phyloP scores from a whole-genome alignment of 768 basidiomycete species.

The Podaxis pistillaris region DNA sequence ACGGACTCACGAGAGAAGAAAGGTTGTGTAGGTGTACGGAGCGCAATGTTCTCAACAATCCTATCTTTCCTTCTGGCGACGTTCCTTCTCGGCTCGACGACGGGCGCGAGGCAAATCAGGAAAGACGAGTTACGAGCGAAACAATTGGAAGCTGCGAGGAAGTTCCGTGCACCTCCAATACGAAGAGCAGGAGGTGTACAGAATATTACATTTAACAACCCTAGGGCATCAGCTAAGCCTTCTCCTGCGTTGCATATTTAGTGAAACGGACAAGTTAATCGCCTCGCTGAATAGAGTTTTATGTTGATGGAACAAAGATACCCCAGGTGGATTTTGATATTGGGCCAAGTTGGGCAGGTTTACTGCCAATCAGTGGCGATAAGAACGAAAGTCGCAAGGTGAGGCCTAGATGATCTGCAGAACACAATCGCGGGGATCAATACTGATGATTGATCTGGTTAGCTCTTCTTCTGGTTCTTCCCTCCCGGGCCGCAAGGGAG shows the following conservation, averaged over 20 bases:
- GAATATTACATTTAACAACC: slow-evolving; percentile 72
- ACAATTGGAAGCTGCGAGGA: slow-evolving; percentile 48
- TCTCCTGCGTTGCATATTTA: not conserved
- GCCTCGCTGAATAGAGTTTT: slow-evolving; percentile 49
- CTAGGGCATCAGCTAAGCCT: slow-evolving; percentile 54
- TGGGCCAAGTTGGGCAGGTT: slow-evolving; percentile 73
- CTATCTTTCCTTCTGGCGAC: slow-evolving; percentile 15
- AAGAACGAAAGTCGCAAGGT: slow-evolving; percentile 69
- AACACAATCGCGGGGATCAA: not conserved
- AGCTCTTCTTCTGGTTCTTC: slow-evolving; percentile 88
- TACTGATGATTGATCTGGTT: not conserved
- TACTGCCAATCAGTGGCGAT: slow-evolving; percentile 64
- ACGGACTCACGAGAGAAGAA: not conserved
- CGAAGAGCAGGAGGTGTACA: slow-evolving; percentile 31
- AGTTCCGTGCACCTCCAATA: slow-evolving; percentile 25
- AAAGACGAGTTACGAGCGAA: slow-evolving; percentile 43
- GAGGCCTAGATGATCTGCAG: not conserved
- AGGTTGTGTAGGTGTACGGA: not conserved
- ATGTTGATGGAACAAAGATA: slow-evolving; percentile 61
- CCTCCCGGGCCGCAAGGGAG: slow-evolving; percentile 74
- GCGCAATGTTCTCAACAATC: not conserved
- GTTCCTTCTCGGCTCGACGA: slow-evolving; percentile 16
- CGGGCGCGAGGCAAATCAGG: slow-evolving; percentile 30
- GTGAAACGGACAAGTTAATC: not conserved
- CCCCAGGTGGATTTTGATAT: slow-evolving; percentile 72